phyloP scores from a whole-genome alignment of 768 basidiomycete genomes.

The Amylocystis lapponica region DNA sequence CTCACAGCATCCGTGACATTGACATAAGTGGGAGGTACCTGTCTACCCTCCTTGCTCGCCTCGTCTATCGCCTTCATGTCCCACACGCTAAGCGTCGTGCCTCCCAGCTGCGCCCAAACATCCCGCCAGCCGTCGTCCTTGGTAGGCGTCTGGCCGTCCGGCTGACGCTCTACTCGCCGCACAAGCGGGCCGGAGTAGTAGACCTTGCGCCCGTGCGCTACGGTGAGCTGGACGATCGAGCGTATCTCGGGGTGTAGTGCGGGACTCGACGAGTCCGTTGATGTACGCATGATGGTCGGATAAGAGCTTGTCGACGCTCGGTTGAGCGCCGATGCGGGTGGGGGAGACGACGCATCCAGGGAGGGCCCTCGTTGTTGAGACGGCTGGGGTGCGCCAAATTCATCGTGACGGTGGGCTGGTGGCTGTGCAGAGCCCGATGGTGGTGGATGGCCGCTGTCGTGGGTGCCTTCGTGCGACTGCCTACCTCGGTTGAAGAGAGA shows the following conservation, averaged over 20 bases:
- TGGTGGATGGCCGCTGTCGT: neutral
- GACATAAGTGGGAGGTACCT: constrained; percentile 83
- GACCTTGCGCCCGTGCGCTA: constrained; percentile 77
- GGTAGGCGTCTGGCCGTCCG: constrained; percentile 62
- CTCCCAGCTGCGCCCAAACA: constrained; percentile 86
- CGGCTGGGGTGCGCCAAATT: neutral
- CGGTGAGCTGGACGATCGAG: constrained; percentile 67
- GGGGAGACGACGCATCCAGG: neutral
- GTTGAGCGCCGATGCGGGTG: constrained; percentile 6
- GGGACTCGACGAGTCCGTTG: no score
- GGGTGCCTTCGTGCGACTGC: neutral
- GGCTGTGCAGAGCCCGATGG: neutral
- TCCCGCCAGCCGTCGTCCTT: constrained; percentile 80
- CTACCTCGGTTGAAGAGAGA: constrained; percentile 7
- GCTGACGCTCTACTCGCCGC: constrained; percentile 68
- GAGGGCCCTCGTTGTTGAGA: neutral
- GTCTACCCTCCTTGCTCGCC: constrained; percentile 69
- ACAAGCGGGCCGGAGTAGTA: constrained; percentile 85
- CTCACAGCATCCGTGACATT: constrained; percentile 41
- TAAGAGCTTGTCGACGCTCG: constrained; percentile 4
- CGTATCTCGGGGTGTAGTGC: constrained; percentile 75
- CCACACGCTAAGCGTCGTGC: constrained; percentile 87
- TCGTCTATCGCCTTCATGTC: constrained; percentile 85
- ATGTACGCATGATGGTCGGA: no score
- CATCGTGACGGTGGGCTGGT: neutral